A percentile compares a stretch with the other conserved stretches of the same genome.
phyloP scores from a whole-genome alignment of 768 basidiomycete genomes.

The Candolleomyces aberdarensis region DNA sequence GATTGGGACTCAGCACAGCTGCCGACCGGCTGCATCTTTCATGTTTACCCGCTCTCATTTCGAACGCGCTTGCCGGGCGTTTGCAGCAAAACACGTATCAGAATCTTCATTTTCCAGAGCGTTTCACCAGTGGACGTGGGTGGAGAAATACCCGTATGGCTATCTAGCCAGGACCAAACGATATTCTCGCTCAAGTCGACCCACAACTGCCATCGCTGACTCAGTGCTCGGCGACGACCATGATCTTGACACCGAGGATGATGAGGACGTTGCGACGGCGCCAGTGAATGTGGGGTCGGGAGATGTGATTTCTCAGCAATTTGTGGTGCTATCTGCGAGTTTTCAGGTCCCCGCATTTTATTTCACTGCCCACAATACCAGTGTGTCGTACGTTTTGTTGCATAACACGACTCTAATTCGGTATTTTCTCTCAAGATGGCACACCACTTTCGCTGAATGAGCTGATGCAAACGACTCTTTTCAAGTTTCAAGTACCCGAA shows the following conservation, averaged over 20 bases:
- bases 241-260: constrained; percentile 9
- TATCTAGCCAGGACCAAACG: constrained; percentile 25
- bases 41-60: constrained; percentile 61
- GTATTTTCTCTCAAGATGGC: constrained; percentile 48
- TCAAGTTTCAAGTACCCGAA: constrained; percentile 47
- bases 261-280: constrained; percentile 37
- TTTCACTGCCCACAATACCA: constrained; percentile 63
- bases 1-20: constrained; percentile 14
- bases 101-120: not conserved
- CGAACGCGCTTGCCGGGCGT: constrained; percentile 53
- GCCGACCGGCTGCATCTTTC: constrained; percentile 14
- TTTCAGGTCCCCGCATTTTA: constrained; percentile 85
- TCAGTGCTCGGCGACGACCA: constrained; percentile 1
- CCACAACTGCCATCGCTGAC: not conserved
- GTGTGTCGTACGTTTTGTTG: constrained; percentile 45
- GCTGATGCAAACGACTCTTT: constrained; percentile 55
- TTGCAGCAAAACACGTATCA: constrained; percentile 30
- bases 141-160: constrained; percentile 21
- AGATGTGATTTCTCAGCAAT: constrained; percentile 54
- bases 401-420: constrained; percentile 9
- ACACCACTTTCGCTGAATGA: constrained; percentile 54
- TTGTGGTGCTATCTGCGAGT: constrained; percentile 72
- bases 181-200: constrained; percentile 6
- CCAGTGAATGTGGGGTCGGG: constrained; percentile 11
- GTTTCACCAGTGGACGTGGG: constrained; percentile 44